A percentile compares a stretch with the other conserved stretches of the same genome.
Evolutionary conservation across 2,329 filamentous ascomycete species (phyloP).

Genomic region (Aspergillus sp.): DNA sequence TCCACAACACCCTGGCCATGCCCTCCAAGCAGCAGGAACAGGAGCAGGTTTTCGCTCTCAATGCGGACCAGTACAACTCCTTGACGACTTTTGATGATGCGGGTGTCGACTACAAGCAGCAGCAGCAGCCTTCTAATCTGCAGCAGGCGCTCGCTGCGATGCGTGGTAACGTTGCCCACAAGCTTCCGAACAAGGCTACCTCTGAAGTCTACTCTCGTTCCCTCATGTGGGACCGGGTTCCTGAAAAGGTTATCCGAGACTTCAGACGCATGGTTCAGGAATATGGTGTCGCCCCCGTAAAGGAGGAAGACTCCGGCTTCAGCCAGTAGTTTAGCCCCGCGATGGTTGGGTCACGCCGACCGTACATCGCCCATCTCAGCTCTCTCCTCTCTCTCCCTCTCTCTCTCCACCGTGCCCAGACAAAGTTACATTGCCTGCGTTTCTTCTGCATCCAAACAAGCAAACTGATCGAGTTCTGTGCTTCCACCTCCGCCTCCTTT

Average conservation of each 20-base stretch:
- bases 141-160: conserved; percentile 74
- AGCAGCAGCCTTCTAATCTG: conserved; percentile 45
- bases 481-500: conserved; percentile 17
- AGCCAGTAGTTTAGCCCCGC: conserved; percentile 15
- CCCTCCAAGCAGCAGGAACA: conserved; percentile 83
- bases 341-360: conserved; percentile 5
- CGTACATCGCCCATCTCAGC: conserved; percentile 11
- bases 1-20: conserved; percentile 69
- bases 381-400: conserved; percentile 4
- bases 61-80: conserved; percentile 83
- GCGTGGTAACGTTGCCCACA: conserved; percentile 67
- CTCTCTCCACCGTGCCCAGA: conserved; percentile 14
- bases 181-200: conserved; percentile 54
- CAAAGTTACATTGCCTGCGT: conserved; percentile 16
- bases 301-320: conserved; percentile 33
- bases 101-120: conserved; percentile 39
- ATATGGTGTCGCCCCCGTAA: conserved; percentile 50
- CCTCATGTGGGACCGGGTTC: conserved; percentile 91
- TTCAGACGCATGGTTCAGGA: conserved; percentile 91
- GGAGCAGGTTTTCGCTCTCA: conserved; percentile 84
- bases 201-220: conserved; percentile 92
- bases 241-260: conserved; percentile 84
- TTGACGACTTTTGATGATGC: conserved; percentile 69
- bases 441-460: conserved; percentile 9
- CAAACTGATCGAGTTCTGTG: conserved; percentile 14